These are phyloP conservation scores for Rhizopus delemar DNA, from an alignment of 371 early-diverging fungal species.

Conservation along the genomic window DNA sequence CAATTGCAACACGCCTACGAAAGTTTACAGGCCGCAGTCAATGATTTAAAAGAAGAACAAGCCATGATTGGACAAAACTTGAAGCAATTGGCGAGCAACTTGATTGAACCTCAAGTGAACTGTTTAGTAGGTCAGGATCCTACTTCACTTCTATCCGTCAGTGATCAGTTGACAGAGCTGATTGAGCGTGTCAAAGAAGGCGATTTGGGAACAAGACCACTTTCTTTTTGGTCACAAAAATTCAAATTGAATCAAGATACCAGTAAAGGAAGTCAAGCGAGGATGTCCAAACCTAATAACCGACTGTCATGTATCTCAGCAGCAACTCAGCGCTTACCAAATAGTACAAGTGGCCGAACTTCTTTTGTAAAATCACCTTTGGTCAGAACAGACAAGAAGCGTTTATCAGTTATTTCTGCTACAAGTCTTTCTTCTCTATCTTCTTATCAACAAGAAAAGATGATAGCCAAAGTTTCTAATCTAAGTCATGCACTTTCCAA, in stretches of 20 bases:
- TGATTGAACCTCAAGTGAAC: constrained; percentile 51
- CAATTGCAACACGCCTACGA: constrained; percentile 54
- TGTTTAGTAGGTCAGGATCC: constrained; percentile 39
- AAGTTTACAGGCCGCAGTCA: constrained; percentile 37
- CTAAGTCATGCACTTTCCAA: constrained; percentile 35
- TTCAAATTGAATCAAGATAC: background rate
- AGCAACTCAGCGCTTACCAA: constrained; percentile 21
- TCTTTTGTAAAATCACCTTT: background rate
- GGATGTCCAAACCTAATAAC: background rate
- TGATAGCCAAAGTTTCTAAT: constrained; percentile 42
- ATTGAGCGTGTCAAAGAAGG: constrained; percentile 40
- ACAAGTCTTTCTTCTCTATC: constrained; percentile 51
- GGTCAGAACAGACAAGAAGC: constrained; percentile 32
- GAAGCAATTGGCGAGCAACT: constrained; percentile 23
- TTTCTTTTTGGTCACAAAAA: constrained; percentile 9
- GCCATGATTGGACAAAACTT: constrained; percentile 36
- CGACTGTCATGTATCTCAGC: constrained; percentile 19
- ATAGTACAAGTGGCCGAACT: constrained; percentile 11
- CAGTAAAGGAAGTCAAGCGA: background rate
- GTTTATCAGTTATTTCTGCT: constrained; percentile 42
- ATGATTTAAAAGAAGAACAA: constrained; percentile 47
- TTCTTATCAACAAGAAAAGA: constrained; percentile 50
- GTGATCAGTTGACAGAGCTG: constrained; percentile 38
- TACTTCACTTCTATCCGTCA: constrained; percentile 35
- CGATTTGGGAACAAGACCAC: constrained; percentile 32